A percentile compares a stretch with the other conserved stretches of the same genome.
phyloP scores from a whole-genome alignment of 805 yeast genomes.

The Barnettozyma sp. region DNA sequence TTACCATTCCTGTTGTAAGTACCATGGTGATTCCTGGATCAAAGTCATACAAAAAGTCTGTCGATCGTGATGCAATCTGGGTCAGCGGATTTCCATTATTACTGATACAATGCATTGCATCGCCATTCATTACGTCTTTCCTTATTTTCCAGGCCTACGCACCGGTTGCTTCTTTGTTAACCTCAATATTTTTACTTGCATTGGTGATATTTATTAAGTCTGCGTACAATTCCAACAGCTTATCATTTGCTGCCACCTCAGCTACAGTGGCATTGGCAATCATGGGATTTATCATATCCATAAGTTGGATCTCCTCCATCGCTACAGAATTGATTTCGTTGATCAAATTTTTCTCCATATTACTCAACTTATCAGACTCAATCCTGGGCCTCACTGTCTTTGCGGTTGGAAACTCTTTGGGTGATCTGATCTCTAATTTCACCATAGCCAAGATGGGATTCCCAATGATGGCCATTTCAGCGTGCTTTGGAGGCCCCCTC shows the following conservation, averaged over 20 bases:
- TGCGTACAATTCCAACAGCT: constrained; percentile 2
- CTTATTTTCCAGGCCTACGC: constrained; percentile 10
- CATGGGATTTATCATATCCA: constrained; percentile 60
- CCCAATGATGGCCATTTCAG: constrained; percentile 88
- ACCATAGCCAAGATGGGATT: constrained; percentile 81
- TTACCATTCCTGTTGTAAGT: constrained; percentile 32
- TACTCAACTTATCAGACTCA: constrained; percentile 64
- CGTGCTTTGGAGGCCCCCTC: constrained; percentile 93
- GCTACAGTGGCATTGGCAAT: constrained; percentile 25
- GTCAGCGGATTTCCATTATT: constrained; percentile 20
- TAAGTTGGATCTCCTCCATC: constrained; percentile 60
- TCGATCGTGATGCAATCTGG: constrained; percentile 19
- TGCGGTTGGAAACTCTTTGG: constrained; percentile 90
- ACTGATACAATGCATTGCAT: constrained; percentile 26
- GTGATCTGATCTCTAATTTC: constrained; percentile 80
- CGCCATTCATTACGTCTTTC: constrained; percentile 23
- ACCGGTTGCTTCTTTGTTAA: neutral
- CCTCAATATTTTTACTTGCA: constrained; percentile 7
- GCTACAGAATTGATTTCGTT: constrained; percentile 49
- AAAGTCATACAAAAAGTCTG: constrained; percentile 20
- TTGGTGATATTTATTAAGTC: constrained; percentile 6
- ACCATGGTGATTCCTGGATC: constrained; percentile 31
- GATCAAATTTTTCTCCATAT: constrained; percentile 53
- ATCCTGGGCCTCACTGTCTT: constrained; percentile 83
- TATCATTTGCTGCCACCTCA: neutral